Base-by-base conservation (phyloP, 371 early-diverging fungal genomes). In the Smittium mucronatum region DNA sequence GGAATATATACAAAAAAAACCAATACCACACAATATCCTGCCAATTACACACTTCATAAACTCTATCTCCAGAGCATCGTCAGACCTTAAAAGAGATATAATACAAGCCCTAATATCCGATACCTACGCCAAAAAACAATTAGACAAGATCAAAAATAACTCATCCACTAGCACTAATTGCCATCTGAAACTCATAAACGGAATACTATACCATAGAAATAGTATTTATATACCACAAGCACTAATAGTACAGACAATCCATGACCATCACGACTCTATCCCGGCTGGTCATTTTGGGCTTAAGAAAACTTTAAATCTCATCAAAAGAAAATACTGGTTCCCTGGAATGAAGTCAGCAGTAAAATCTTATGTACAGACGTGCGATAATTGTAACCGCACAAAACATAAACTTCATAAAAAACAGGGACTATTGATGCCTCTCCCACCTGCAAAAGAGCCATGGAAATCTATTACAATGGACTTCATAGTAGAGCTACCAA, bases 321-420 rank as follows among this genome's bases (percentile, higher is more conserved):
- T 85, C 0, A 1, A 70, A 0, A 64, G 76, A 26, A 30, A 69
- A 0, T 84, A 73, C 69, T 77, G 74, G 59, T 86, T 85, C 82
- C 77, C 81, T 15, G 35, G 70, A 1, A 74, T 86, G 71, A 64
- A 75, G 0, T 68, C 71, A 32, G 75, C 74, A 34, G 70, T 82
- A 2, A 72, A 74, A 0, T 28, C 70, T 0, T 85, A 81, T 71
- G 71, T 84, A 0, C 1, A 30, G n/a, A 71, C 76, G 1, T 87
- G 84, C 72, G 72, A 81, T 21, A 71, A 57, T 0, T 86, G 85
- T 70, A 71, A 74, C 29, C 66, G 77, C 1, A 63, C 72, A 17
- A 82, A 83, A 69, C 64, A 67, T 0, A 36, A 63, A 0, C 34
- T 65, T 0, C 73, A 81, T 28, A 63, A 64, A 0, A 70, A 76